phyloP scores from a whole-genome alignment of 140 eudicot species.

The Stevia rebaudiana region DNA sequence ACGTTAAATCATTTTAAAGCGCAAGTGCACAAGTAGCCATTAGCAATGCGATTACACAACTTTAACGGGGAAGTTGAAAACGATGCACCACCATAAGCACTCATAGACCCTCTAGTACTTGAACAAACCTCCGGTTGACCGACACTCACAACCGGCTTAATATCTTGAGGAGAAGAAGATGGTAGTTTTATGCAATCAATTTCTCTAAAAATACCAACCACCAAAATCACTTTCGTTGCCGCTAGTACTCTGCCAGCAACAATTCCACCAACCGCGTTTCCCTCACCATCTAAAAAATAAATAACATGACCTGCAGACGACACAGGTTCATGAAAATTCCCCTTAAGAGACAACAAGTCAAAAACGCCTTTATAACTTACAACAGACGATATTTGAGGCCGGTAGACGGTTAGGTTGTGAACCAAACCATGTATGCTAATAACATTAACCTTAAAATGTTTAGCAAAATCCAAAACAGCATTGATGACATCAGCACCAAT shows the following conservation, averaged over 20 bases:
- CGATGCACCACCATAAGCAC: slow-evolving; percentile 2
- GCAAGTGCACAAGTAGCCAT: slow-evolving; percentile 7
- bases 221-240: slow-evolving; percentile 10
- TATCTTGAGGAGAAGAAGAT: neutral
- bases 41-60: neutral
- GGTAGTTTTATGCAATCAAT: slow-evolving; percentile 11
- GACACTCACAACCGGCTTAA: neutral
- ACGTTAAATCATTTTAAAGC: neutral
- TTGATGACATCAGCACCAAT: slow-evolving; percentile 16
- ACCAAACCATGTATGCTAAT: slow-evolving; percentile 20
- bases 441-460: slow-evolving; percentile 8
- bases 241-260: slow-evolving; percentile 6
- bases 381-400: neutral
- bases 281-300: neutral
- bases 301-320: neutral
- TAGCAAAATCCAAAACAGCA: slow-evolving; percentile 13
- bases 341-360: slow-evolving; percentile 4
- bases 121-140: neutral
- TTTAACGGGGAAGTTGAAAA: neutral
- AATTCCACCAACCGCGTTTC: neutral
- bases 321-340: neutral
- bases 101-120: neutral
- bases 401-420: neutral
- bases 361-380: neutral
- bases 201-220: neutral